These are phyloP conservation scores for Boechera retrofracta DNA, from an alignment of 345 rosid species.

Conservation along the genomic window DNA sequence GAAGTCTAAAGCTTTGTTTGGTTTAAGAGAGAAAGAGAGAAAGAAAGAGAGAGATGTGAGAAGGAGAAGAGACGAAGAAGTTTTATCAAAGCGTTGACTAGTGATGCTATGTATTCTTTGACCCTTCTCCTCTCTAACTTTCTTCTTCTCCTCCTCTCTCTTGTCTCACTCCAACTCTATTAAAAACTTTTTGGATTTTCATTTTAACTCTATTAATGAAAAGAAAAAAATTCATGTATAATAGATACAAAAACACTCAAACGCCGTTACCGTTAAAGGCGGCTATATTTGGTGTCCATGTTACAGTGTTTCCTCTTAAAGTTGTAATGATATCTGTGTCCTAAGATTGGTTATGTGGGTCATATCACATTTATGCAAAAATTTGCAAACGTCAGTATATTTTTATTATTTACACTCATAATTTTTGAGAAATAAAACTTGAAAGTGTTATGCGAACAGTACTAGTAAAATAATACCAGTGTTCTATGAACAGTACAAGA, in stretches of 20 bases:
- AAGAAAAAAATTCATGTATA: not conserved
- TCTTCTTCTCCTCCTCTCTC: constrained; percentile 38
- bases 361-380: too few species aligned
- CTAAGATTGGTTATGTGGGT: not conserved
- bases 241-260: constrained; percentile 32
- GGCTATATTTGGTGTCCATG: constrained; percentile 11
- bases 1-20: not conserved
- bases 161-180: not conserved
- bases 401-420: too few species aligned
- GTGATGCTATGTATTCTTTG: constrained; percentile 52
- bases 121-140: constrained; percentile 41
- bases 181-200: not conserved
- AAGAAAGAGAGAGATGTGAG: constrained; percentile 35
- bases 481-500: too few species aligned
- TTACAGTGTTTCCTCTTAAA: constrained; percentile 1
- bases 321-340: constrained; percentile 8
- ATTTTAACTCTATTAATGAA: not conserved
- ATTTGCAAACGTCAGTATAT: too few species aligned
- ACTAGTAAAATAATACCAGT: too few species aligned
- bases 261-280: constrained; percentile 52
- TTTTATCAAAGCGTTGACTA: constrained; percentile 68
- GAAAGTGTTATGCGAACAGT: too few species aligned
- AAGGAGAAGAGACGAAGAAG: constrained; percentile 35
- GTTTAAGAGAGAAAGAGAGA: not conserved
- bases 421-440: too few species aligned